Base-by-base conservation (phyloP, 2,329 filamentous ascomycete species). In the Aspergillus puulaauensis region DNA sequence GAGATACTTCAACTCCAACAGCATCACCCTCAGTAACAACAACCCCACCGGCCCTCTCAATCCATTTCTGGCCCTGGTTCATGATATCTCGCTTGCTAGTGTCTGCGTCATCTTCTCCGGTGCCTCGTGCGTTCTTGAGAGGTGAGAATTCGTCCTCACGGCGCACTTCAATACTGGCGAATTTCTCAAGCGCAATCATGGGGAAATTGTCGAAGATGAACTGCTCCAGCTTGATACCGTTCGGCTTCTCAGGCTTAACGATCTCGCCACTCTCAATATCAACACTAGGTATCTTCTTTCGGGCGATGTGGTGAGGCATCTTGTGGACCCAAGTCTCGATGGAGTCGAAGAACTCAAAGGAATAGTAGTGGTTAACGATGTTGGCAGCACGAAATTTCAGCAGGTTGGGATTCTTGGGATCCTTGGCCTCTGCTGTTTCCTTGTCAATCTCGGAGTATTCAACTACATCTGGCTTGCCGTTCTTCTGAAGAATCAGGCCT, bases 361-460 rank as follows among this genome's bases (percentile, higher is more conserved):
- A 96, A 82, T 99, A 99, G 85, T 98, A 99, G 83, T 99, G 95
- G 83, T 99, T 99, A 79, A 99, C 95, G 68, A 99, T 99, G 82
- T 99, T 99, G 71, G 93, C 95, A 57, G 95, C 93, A 61, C 95
- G 90, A 87, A 96, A 98, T 78, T 93, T 96, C 73, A 99, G 87
- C 54, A 97, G 82, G 57, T 86, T 87, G 3, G 86, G 81, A 70
- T 96, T 87, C 76, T 90, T 90, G 54, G 88, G 78, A 72, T 99
- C 95, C 72, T 88, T 86, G 64, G 93, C 93, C 77, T 96, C 91
- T 57, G 93, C 90, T n/a, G 91, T 95, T 62, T 86, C 88, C 64
- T 85, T 79, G 80, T 96, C 90, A 68, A 99, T 98, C 80, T 99
- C 95, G 6, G 92, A 96, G 83, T 99, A 99, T 80, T 99, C 95